Base-by-base conservation (phyloP, 163 green algal genomes). In the Chlamydomonas reinhardtii region DNA sequence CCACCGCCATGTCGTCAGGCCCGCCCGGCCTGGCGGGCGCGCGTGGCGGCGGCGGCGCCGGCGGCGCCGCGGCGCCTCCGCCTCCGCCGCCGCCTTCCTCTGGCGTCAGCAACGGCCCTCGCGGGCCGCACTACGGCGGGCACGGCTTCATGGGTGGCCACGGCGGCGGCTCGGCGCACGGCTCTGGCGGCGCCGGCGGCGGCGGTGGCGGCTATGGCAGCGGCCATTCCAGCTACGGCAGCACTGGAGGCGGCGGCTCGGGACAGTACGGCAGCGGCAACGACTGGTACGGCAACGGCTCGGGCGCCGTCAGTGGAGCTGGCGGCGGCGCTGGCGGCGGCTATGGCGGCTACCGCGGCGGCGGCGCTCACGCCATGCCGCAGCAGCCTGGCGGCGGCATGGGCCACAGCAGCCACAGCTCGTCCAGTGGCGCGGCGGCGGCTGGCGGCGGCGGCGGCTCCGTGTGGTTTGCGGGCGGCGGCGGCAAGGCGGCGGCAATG, bases 401-500 rank as follows among this genome's bases (percentile, higher is more conserved):
- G 64, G 8, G 64, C 24, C 64, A 29, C 61, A n/a, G 61, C 61
- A 56, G 61, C 75, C 35, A 61, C 76, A 25, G 16, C 62, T 19
- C 25, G 61, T 31, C 76, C 32, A 31, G 64, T 34, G 61, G 61
- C 24, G 3, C 0, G 68, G 68, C 68, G 43, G 34, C 32, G 32
- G 61, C 24, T 11, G 61, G 61, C 24, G 61, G 61, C 61, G 61
- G 61, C 61, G 61, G 14, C 5, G 68, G 39, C 29, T 65, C 76
- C 9, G 64, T n/a, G 15, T 84, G 76, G 76, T 75, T 75, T 37
- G 68, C 29, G 4, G 76, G 76, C 22, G 64, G 64, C 31, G 65
- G 64, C 62, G 76, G 76, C 64, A 84, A 84, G 76, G 76, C 76
- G 4, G 76, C 76, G n/a, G 76, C 76, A 3, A 24, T 84, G 29